Percentiles rank a stretch among this genome's conserved stretches.
Conservation (phyloP, 805 yeast species). For the Saccharomyces kudriavzevii region DNA sequence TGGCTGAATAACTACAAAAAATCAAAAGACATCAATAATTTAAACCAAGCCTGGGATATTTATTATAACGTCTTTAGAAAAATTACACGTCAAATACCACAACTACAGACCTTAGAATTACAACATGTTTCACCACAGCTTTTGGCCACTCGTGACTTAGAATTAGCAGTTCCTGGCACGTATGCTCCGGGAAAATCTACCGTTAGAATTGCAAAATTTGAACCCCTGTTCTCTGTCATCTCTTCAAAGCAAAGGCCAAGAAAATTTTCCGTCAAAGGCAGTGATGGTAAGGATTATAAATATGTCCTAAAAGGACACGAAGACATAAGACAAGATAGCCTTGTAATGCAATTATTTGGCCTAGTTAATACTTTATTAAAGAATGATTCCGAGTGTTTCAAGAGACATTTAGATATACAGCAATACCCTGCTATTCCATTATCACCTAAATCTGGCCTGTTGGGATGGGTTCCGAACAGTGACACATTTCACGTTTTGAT, state of each 20-base stretch:
- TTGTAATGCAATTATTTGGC: slow-evolving; percentile 95
- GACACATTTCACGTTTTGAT: slow-evolving; percentile 93
- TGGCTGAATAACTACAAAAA: slow-evolving; percentile 82
- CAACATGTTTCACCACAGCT: slow-evolving; percentile 88
- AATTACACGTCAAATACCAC: slow-evolving; percentile 80
- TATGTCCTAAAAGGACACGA: slow-evolving; percentile 86
- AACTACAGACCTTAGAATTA: slow-evolving; percentile 70
- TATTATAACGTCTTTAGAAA: slow-evolving; percentile 87
- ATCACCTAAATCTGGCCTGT: slow-evolving; percentile 90
- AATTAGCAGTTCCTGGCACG: slow-evolving; percentile 86
- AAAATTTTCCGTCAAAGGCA: slow-evolving; percentile 63
- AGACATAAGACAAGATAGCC: slow-evolving; percentile 90
- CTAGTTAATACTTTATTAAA: slow-evolving; percentile 80
- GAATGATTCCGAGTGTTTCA: slow-evolving; percentile 90
- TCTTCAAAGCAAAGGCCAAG: slow-evolving; percentile 95
- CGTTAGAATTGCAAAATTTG: slow-evolving; percentile 62
- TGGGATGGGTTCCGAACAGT: slow-evolving; percentile 95
- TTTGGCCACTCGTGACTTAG: slow-evolving; percentile 64
- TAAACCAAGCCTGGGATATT: slow-evolving; percentile 96
- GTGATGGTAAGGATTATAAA: slow-evolving; percentile 81
- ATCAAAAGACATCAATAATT: slow-evolving; percentile 73
- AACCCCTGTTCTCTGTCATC: slow-evolving; percentile 72
- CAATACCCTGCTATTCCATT: slow-evolving; percentile 87
- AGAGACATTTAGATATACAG: slow-evolving; percentile 88
- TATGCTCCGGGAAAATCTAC: slow-evolving; percentile 67